These are phyloP conservation scores for Torulaspora quercuum DNA, from an alignment of 805 yeast genomes.

Conservation along the genomic window DNA sequence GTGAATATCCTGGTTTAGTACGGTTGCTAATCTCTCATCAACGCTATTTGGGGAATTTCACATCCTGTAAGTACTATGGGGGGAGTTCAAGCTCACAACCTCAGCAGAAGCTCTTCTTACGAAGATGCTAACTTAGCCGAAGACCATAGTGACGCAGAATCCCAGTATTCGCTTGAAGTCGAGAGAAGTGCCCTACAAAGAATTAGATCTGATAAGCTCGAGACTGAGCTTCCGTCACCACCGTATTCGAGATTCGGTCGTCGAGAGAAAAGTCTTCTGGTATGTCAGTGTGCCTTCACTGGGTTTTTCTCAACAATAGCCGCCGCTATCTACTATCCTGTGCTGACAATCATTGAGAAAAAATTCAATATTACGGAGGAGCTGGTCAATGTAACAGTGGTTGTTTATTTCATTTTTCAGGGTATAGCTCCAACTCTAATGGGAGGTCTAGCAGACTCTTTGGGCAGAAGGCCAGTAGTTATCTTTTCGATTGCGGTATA, in stretches of 20 bases:
- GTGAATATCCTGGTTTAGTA: too few species aligned
- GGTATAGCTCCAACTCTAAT: constrained; percentile 71
- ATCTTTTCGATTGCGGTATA: constrained; percentile 53
- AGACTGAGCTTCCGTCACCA: constrained; percentile 8
- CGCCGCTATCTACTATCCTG: constrained; percentile 79
- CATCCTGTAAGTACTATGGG: too few species aligned
- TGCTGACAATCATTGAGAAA: constrained; percentile 53
- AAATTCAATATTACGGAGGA: constrained; percentile 56
- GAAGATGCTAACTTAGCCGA: too few species aligned
- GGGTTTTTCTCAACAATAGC: constrained; percentile 70
- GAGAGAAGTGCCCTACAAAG: not conserved
- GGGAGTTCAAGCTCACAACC: too few species aligned
- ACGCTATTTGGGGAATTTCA: too few species aligned
- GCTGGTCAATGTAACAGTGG: constrained; percentile 65
- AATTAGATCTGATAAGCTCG: constrained; percentile 3
- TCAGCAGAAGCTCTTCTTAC: too few species aligned
- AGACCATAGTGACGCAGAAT: not conserved
- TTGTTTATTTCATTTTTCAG: constrained; percentile 71
- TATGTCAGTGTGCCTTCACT: constrained; percentile 41
- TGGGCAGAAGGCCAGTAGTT: constrained; percentile 71
- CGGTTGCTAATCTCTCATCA: too few species aligned
- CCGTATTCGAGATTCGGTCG: constrained; percentile 47
- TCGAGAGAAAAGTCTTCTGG: constrained; percentile 43
- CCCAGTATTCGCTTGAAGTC: not conserved
- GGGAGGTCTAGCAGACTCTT: constrained; percentile 62